These are phyloP conservation scores for Thymus quinquecostatus DNA, from an alignment of 257 asterid species.

Conservation along the genomic window DNA sequence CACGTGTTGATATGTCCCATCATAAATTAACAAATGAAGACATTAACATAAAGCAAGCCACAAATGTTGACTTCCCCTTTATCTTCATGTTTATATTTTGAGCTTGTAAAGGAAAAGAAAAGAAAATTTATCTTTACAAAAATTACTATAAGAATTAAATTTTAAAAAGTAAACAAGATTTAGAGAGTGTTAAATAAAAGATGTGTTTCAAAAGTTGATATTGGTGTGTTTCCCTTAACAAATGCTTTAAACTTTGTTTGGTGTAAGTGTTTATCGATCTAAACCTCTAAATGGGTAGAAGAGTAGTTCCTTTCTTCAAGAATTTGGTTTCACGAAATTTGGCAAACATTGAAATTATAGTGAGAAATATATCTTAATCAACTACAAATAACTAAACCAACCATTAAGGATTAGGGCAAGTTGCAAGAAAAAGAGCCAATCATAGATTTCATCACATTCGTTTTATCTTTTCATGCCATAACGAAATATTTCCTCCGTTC, in stretches of 20 bases:
- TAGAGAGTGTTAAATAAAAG: no score
- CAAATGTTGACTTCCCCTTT: background rate
- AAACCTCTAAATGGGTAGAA: constrained; percentile 18
- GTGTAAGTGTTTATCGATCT: background rate
- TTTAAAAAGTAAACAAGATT: no score
- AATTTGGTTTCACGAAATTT: constrained; percentile 13
- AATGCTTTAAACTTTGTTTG: constrained; percentile 26
- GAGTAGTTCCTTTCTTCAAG: constrained; percentile 12
- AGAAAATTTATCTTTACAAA: no score
- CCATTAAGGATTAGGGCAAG: constrained; percentile 15
- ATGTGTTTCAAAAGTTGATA: background rate
- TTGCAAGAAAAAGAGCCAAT: constrained; percentile 12
- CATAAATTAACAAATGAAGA: background rate
- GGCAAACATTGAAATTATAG: constrained; percentile 12
- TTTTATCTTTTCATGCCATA: no score
- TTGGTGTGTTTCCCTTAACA: constrained; percentile 21
- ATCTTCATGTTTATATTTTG: no score
- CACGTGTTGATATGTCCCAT: background rate
- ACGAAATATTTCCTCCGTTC: no score
- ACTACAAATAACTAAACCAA: constrained; percentile 31
- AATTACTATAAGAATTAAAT: no score
- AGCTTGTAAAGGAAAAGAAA: no score
- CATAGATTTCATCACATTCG: background rate
- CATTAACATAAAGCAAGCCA: background rate
- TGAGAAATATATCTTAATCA: constrained; percentile 1